These are phyloP conservation scores for Furcasterigmium furcatum DNA, from an alignment of 2,329 filamentous ascomycete genomes.

Conservation along the genomic window DNA sequence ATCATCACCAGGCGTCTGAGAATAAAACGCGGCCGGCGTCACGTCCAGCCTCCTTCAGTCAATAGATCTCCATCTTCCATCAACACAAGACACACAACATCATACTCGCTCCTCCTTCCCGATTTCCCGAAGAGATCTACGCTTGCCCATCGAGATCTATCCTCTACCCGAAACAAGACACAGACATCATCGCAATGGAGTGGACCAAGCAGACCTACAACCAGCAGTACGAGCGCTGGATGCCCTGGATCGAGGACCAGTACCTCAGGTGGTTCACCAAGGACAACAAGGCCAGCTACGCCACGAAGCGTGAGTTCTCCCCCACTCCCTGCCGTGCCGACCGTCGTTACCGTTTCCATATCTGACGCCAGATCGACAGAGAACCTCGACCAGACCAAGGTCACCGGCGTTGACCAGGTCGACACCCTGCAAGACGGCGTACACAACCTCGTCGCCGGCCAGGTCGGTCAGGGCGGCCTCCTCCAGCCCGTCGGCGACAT, in stretches of 20 bases:
- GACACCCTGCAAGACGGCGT: constrained; percentile 67
- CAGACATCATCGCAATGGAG: constrained; percentile 38
- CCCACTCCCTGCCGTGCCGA: no score
- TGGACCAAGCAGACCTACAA: constrained; percentile 65
- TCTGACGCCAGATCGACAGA: no score
- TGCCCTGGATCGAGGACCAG: constrained; percentile 73
- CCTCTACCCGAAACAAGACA: background rate
- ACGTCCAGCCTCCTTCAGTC: background rate
- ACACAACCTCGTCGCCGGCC: constrained; percentile 57
- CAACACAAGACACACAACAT: background rate
- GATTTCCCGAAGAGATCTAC: background rate
- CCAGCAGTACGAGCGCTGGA: constrained; percentile 70
- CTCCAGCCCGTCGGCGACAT: constrained; percentile 62
- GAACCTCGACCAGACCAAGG: constrained; percentile 64
- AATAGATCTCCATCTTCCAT: no score
- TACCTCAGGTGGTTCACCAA: constrained; percentile 72
- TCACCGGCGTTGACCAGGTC: constrained; percentile 65
- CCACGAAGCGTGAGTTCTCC: constrained; percentile 55
- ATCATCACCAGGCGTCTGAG: background rate
- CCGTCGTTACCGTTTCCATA: no score
- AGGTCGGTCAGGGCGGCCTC: constrained; percentile 66
- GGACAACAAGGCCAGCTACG: constrained; percentile 73
- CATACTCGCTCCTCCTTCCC: background rate
- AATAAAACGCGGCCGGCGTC: background rate
- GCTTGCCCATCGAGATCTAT: background rate